Base-by-base conservation (phyloP, 768 basidiomycete genomes). In the Xerocomus spinulosus region DNA sequence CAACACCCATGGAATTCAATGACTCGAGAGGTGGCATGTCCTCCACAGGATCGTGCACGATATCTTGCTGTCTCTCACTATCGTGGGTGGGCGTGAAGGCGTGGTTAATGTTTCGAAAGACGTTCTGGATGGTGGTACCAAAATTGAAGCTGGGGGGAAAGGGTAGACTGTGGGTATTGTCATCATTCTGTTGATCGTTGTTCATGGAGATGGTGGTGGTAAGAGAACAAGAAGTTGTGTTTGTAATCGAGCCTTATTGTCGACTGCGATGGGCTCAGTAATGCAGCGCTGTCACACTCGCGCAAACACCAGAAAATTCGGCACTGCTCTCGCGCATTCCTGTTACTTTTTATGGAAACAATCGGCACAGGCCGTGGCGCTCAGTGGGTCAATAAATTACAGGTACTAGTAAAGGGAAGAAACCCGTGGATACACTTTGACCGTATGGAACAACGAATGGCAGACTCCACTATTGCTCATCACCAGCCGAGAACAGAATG, bases 221-320 rank as follows among this genome's bases (percentile, higher is more conserved):
- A 8, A 6, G 10, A 51, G 29, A 45, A 49, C 46, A 63, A 61
- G 26, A 28, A 28, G 26, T 28, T 28, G 40, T 30, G 35, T 51
- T 52, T 44, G 56, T 48, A 50, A 52, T 45, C 43, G 21, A 20
- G 47, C 28, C n/a, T 4, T 42, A 40, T 34, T 26, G 47, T 43
- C 33, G 41, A 40, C 37, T 10, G 24, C 35, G 21, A 26, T 13
- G 51, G 45, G 44, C 49, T 23, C 46, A 20, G 25, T 28, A 18
- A 46, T 23, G 10, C 17, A 35, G 33, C 5, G 23, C 24, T 60
- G 54, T 49, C 53, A 13, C 38, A 24, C 29, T 62, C 65, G 44
- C 39, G 60, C 46, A 66, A 44, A n/a, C 56, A 63, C 64, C 59
- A 66, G 64, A 66, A 66, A 55, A 57, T 68, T 66, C 48, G 33